These are phyloP conservation scores for Brassica napus DNA, from an alignment of 345 rosid species.

Conservation along the genomic window Da-Ae NC_063439.1:23507501-23508000, in stretches of 20 bases:
- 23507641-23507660: neutral
- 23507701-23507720: neutral
- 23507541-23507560: neutral
- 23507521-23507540: neutral
- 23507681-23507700: neutral
- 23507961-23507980: neutral
- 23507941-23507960: neutral
- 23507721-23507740: neutral
- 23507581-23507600: neutral
- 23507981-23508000: neutral
- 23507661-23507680: neutral
- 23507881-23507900: neutral
- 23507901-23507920: neutral
- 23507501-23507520: neutral
- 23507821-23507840: neutral
- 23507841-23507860: neutral
- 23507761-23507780: neutral
- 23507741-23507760: neutral
- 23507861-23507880: neutral
- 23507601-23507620: neutral
- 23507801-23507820: neutral
- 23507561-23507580: neutral
- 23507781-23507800: neutral
- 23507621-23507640: neutral
- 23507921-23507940: neutral